Evolutionary conservation across 2,329 filamentous ascomycete species (phyloP).

Genomic region (Cryoendolithus antarcticus): DNA sequence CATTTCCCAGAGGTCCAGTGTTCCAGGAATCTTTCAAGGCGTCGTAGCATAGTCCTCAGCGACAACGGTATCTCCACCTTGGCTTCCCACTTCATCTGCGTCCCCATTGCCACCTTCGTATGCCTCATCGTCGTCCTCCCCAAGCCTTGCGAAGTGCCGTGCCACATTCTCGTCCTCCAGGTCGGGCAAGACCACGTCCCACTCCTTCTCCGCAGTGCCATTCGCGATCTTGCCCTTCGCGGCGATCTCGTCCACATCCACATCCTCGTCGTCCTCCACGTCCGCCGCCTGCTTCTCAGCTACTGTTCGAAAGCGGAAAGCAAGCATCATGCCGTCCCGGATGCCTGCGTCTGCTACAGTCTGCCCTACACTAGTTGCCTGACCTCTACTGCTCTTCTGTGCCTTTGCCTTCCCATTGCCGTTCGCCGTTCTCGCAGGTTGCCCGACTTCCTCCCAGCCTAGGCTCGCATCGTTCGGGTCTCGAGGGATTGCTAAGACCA

Average conservation of each 20-base stretch:
- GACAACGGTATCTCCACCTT: background rate
- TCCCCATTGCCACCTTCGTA: conserved; percentile 15
- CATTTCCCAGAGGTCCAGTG: background rate
- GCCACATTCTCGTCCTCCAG: conserved; percentile 13
- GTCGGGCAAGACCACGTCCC: conserved; percentile 22
- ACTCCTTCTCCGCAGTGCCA: conserved; percentile 13
- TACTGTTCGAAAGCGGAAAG: conserved; percentile 21
- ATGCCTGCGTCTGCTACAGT: conserved; percentile 24
- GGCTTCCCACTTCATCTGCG: background rate
- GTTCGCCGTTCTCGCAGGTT: conserved; percentile 13
- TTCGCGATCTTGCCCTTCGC: conserved; percentile 3
- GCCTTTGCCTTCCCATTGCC: conserved; percentile 30
- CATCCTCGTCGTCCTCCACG: conserved; percentile 9
- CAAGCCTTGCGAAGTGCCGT: too few species aligned
- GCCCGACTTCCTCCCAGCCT: conserved; percentile 28
- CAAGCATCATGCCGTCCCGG: conserved; percentile 21
- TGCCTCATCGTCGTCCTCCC: conserved; percentile 5
- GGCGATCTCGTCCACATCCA: conserved; percentile 10
- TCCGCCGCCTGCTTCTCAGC: conserved; percentile 9
- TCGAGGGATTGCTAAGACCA: conserved; percentile 29
- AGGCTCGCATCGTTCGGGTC: conserved; percentile 28
- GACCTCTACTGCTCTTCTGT: conserved; percentile 17
- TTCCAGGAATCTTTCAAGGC: background rate
- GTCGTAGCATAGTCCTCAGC: background rate
- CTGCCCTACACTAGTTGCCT: conserved; percentile 19